phyloP scores from a whole-genome alignment of 768 basidiomycete species.

The Serendipita sp. region DNA sequence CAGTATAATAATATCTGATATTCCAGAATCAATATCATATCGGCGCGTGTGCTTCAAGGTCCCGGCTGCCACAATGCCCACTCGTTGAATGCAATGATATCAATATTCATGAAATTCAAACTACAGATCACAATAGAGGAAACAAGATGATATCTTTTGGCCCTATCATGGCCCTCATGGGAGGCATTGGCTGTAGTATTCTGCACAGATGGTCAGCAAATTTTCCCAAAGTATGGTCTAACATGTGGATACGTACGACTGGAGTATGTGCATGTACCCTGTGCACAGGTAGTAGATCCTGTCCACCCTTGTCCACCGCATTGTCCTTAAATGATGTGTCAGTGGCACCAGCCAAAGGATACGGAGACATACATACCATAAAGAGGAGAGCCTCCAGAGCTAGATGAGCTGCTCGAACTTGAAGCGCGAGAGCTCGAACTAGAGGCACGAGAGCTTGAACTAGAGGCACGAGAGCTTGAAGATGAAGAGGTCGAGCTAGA shows the following conservation, averaged over 20 bases:
- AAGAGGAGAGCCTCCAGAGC: neutral
- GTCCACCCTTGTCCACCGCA: conserved; percentile 1
- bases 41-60: too few relatives aligned
- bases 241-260: neutral
- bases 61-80: too few relatives aligned
- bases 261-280: neutral
- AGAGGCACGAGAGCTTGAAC: too few relatives aligned
- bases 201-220: neutral
- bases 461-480: neutral
- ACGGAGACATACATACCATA: neutral
- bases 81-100: too few relatives aligned
- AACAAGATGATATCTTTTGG: too few relatives aligned
- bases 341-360: neutral
- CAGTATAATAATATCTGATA: too few relatives aligned
- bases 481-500: neutral
- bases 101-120: too few relatives aligned
- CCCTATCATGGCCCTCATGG: neutral
- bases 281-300: neutral
- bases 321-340: neutral
- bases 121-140: too few relatives aligned
- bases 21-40: too few relatives aligned
- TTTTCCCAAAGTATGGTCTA: too few relatives aligned
- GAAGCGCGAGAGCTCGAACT: neutral
- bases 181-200: neutral
- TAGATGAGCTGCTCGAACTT: neutral